Base-by-base conservation (phyloP, 352 stramenopile species). In the Saprolegnia parasitica region DNA sequence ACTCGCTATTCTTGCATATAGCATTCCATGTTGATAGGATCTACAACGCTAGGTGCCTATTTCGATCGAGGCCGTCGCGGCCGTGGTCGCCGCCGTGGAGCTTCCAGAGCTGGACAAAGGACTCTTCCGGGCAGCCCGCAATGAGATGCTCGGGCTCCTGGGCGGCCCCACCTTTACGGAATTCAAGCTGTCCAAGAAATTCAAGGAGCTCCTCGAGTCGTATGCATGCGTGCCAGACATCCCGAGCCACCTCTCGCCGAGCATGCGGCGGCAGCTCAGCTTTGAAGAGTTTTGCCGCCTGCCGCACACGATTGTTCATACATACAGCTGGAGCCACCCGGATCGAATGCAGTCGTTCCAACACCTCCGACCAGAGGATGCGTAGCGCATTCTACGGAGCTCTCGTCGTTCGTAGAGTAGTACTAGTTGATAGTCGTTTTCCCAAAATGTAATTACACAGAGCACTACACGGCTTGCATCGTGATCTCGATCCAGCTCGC, bases 401-500 rank as follows among this genome's bases (percentile, higher is more conserved):
- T n/a, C n/a, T n/a, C n/a, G 42, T n/a, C 42, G 42, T n/a, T n/a
- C 4, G 3, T n/a, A n/a, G 18, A 15, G 42, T 49, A 49, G 42
- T n/a, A n/a, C n/a, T n/a, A n/a, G n/a, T n/a, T 2, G 42, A 49
- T n/a, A 49, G 18, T 4, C 10, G 8, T 49, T 49, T 35, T 35
- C 29, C 5, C 29, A 35, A 35, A 2, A 35, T 35, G 29, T 35
- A 35, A 35, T n/a, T n/a, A n/a, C n/a, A n/a, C n/a, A n/a, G n/a
- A n/a, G n/a, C n/a, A n/a, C 29, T 35, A 49, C 42, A 4, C 4
- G 8, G 42, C 42, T 49, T 49, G 42, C 42, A 49, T 49, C 21
- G n/a, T 62, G 10, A 95, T 90, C 71, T 91, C 85, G 55, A 95
- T 75, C 63, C 70, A 88, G 11, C 85, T 93, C 40, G 74, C 58